Evolutionary conservation across 192 early-diverging fungal genomes (phyloP), one percentile per base, ranked within the genome.

Genomic region (Coemansia sp.): DNA sequence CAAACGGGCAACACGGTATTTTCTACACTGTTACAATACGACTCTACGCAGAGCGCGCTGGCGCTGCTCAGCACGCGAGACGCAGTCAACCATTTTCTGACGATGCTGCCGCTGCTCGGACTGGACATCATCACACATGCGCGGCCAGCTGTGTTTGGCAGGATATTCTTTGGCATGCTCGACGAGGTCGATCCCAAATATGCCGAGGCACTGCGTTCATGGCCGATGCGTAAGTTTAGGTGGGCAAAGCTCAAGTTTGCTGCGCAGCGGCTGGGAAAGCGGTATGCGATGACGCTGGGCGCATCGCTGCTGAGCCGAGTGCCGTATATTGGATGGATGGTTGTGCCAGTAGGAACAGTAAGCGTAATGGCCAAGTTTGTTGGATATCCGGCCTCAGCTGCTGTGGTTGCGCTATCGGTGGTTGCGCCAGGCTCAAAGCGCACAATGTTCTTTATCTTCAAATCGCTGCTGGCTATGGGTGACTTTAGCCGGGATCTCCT

Each of bases 401-500:
- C 58, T n/a, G 67, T 75, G 22, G 62, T 63, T 4, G 55, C 62
- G 3, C 23, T 67, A 9, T 61, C 72, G 2, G 66, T 68, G 10
- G 50, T 71, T 24, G 62, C 69, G 12, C 77, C 72, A 5, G 69
- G 63, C 29, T 80, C 73, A 1, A 61, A 47, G 37, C 61, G 47
- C 14, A 49, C 66, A 19, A 62, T 73, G 12, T 25, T 71, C 39
- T 80, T 80, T 71, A 52, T 72, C 6, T 75, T 80, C 65, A 80
- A 80, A 23, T 75, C 77, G 53, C 68, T 80, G 14, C 54, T 80
- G 60, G 77, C 77, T 19, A 68, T 75, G 72, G 49, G 69, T 24
- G 73, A 68, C n/a, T 75, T 80, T 60, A 75, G 72, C 50, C 69
- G 77, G 24, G 77, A 71, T 58, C 69, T 80, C 2, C 56, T 80